phyloP scores from a whole-genome alignment of 257 asterid species.

The Nicotiana noctiflora region DNA sequence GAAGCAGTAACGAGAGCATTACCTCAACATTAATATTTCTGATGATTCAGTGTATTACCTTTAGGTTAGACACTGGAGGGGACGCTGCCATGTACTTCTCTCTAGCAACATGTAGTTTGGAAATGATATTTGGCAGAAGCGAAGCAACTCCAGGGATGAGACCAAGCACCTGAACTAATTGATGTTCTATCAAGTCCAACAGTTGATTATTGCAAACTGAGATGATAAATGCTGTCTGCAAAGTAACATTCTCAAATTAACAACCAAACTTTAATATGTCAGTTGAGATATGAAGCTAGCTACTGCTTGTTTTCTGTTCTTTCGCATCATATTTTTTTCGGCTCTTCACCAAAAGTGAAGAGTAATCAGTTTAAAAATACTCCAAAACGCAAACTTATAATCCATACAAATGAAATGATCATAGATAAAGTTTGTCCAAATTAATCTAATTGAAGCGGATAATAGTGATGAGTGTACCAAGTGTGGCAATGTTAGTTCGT shows the following conservation, averaged over 20 bases:
- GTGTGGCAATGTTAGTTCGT: not conserved
- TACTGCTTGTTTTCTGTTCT: not conserved
- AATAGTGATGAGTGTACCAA: not conserved
- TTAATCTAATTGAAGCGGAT: not conserved
- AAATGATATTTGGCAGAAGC: conserved; percentile 17
- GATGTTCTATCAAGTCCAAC: conserved; percentile 22
- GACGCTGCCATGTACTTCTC: conserved; percentile 25
- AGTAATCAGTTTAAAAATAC: not conserved
- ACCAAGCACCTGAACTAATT: conserved; percentile 19
- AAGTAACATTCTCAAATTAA: not conserved
- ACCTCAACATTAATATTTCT: not conserved
- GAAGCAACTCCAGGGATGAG: conserved; percentile 30
- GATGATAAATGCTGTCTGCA: conserved; percentile 30
- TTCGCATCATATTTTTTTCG: not conserved
- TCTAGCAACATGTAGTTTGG: conserved; percentile 17
- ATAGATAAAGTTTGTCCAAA: not conserved
- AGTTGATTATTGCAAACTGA: conserved; percentile 34
- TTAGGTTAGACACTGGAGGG: conserved; percentile 17
- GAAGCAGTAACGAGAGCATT: not conserved
- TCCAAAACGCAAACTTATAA: not conserved
- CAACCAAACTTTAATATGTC: not conserved
- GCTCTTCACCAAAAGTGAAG: not conserved
- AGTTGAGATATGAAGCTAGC: not conserved
- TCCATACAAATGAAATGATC: not conserved
- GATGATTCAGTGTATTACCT: conserved; percentile 11